A percentile compares a stretch with the other conserved stretches of the same genome.
Conservation (phyloP, 1,284 basidiomycete species). For the Rhizoctonia solani region DNA sequence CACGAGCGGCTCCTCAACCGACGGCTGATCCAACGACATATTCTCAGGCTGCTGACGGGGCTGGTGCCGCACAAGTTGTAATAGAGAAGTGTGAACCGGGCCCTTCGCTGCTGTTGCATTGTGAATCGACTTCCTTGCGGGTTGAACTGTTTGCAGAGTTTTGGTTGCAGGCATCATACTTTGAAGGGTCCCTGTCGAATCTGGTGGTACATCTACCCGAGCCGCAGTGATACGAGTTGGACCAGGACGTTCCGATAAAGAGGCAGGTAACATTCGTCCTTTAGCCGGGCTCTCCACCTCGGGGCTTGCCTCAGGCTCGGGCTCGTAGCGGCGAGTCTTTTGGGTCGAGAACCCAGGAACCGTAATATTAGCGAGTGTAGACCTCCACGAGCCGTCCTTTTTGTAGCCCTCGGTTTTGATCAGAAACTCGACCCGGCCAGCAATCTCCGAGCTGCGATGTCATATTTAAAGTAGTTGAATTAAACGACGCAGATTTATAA, state of each 20-base stretch:
- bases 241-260: neutral
- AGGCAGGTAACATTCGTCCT: neutral
- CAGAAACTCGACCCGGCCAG: constrained; percentile 8
- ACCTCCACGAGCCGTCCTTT: constrained; percentile 14
- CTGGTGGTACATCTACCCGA: neutral
- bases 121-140: too few species aligned
- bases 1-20: too few species aligned
- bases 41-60: too few species aligned
- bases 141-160: too few species aligned
- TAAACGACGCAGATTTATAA: neutral
- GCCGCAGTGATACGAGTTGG: neutral
- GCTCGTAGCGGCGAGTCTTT: neutral
- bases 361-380: constrained; percentile 3
- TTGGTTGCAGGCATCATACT: too few species aligned
- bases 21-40: too few species aligned
- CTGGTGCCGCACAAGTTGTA: too few species aligned
- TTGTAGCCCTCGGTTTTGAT: constrained; percentile 12
- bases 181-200: neutral
- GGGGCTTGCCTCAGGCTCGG: neutral
- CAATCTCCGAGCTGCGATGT: constrained; percentile 11
- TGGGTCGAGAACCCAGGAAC: neutral
- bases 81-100: too few species aligned
- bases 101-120: too few species aligned
- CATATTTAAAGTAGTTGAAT: neutral
- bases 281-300: neutral